Evolutionary conservation across 345 rosid species (phyloP).

Genomic region (Dipteronia sinensis): DNA sequence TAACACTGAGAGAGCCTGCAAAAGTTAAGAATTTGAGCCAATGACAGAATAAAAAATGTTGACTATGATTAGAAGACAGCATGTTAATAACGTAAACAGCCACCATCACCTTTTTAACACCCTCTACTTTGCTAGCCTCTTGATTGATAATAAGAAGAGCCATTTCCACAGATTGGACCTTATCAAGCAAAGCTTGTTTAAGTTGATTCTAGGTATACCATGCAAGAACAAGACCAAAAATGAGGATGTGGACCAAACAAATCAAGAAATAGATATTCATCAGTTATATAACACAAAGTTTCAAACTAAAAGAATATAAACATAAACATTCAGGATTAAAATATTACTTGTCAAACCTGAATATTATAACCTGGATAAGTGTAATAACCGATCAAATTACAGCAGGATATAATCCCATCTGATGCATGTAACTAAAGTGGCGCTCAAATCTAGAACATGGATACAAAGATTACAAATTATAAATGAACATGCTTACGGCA

Average conservation of each 20-base stretch:
- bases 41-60: slow-evolving; percentile 12
- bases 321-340: background rate
- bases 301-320: background rate
- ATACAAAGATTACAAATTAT: background rate
- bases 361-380: slow-evolving; percentile 1
- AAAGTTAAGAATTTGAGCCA: slow-evolving; percentile 24
- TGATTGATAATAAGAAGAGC: slow-evolving; percentile 71
- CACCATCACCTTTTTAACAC: slow-evolving; percentile 64
- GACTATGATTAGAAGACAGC: slow-evolving; percentile 10
- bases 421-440: background rate
- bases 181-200: slow-evolving; percentile 52
- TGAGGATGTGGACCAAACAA: slow-evolving; percentile 21
- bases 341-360: background rate
- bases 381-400: background rate
- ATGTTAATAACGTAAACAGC: slow-evolving; percentile 22
- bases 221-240: slow-evolving; percentile 34
- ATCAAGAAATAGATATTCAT: slow-evolving; percentile 3
- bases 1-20: slow-evolving; percentile 76
- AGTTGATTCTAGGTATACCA: slow-evolving; percentile 56
- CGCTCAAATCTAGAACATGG: background rate
- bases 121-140: slow-evolving; percentile 59
- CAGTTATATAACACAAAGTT: background rate
- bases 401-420: background rate
- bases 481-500: background rate
- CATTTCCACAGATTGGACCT: slow-evolving; percentile 60